These are phyloP conservation scores for Vinca minor DNA, from an alignment of 257 asterid species.

Conservation along the genomic window DNA sequence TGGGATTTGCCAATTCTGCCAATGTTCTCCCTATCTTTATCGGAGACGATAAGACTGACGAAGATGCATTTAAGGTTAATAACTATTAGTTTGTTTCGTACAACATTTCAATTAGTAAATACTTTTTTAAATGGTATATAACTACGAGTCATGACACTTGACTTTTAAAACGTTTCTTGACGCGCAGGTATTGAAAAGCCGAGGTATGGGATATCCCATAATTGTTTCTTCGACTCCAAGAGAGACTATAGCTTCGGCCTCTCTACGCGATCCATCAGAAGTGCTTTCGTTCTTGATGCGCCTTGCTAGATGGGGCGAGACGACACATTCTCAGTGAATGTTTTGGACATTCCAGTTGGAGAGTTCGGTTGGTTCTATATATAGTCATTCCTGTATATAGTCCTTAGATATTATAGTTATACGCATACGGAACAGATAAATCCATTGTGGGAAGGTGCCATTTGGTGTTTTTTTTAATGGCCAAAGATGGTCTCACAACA, in stretches of 20 bases:
- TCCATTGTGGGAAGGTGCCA: background rate
- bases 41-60: conserved; percentile 80
- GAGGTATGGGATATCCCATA: conserved; percentile 49
- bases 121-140: too few species aligned
- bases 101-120: too few species aligned
- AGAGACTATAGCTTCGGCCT: conserved; percentile 54
- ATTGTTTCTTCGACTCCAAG: conserved; percentile 53
- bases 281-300: conserved; percentile 43
- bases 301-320: conserved; percentile 41
- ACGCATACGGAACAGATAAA: background rate
- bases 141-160: too few species aligned
- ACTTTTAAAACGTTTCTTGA: too few species aligned
- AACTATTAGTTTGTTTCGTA: background rate
- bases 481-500: too few species aligned
- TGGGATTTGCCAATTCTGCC: conserved; percentile 39
- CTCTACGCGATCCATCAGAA: conserved; percentile 54
- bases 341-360: background rate
- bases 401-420: too few species aligned
- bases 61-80: conserved; percentile 76
- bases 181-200: conserved; percentile 40
- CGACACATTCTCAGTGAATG: conserved; percentile 9
- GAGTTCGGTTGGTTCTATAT: background rate
- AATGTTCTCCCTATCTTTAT: conserved; percentile 56
- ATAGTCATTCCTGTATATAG: background rate
- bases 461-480: background rate